Evolutionary conservation across 2,329 filamentous ascomycete genomes (phyloP).

Genomic region (Gnomoniopsis smithogilvyi): DNA sequence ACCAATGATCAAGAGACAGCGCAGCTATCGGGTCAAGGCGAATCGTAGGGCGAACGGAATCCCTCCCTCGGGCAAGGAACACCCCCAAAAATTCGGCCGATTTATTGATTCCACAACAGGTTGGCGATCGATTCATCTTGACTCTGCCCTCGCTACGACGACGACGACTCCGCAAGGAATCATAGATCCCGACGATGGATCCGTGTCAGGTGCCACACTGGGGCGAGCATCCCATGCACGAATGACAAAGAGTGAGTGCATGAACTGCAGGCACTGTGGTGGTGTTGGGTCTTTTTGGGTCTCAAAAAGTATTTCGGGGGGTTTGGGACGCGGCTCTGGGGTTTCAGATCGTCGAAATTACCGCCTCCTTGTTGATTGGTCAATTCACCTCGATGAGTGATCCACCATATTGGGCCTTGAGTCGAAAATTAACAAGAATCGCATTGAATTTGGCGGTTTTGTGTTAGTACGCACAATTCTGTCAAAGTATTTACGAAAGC

Average conservation of each 20-base stretch:
- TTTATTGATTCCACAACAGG: not conserved
- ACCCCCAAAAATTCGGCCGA: too few species aligned
- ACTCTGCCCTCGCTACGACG: not conserved
- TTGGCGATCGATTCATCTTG: not conserved
- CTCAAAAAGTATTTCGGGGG: not conserved
- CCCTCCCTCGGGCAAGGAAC: too few species aligned
- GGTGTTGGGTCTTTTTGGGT: not conserved
- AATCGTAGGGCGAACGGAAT: not conserved
- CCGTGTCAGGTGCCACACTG: not conserved
- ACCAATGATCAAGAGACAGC: conserved; percentile 7
- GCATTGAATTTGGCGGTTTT: not conserved
- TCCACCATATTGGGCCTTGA: not conserved
- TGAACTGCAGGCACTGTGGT: not conserved
- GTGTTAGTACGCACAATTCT: not conserved
- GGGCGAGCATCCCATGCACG: not conserved
- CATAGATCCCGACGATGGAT: not conserved
- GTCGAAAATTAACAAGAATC: too few species aligned
- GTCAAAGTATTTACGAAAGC: too few species aligned
- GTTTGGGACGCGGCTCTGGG: not conserved
- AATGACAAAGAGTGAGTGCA: not conserved
- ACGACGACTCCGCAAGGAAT: not conserved
- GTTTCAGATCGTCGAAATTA: not conserved
- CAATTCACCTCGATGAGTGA: not conserved
- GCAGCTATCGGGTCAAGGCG: not conserved
- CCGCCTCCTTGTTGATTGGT: not conserved